A percentile compares a stretch with the other conserved stretches of the same genome.
Evolutionary conservation across 257 asterid species (phyloP).

Genomic region (Agastache rugosa): DNA sequence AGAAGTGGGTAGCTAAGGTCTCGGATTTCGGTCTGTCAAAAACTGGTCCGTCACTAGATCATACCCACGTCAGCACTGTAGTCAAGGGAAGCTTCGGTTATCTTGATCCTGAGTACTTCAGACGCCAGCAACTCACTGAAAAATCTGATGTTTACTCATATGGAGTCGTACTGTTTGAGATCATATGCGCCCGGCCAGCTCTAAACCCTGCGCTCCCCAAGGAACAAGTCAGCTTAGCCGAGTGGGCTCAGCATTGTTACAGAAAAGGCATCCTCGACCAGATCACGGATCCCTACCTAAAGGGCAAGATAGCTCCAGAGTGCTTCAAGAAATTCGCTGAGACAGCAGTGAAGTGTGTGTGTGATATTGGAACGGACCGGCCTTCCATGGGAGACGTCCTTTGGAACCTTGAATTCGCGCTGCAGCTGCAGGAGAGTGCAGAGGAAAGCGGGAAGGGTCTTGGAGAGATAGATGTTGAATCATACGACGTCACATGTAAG

Average conservation of each 20-base stretch:
- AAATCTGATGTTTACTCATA: conserved; percentile 83
- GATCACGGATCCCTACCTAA: conserved; percentile 80
- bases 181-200: conserved; percentile 86
- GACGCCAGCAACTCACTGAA: conserved; percentile 87
- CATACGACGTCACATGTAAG: conserved; percentile 51
- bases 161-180: conserved; percentile 82
- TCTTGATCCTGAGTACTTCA: conserved; percentile 88
- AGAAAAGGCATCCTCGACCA: conserved; percentile 80
- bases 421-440: conserved; percentile 92
- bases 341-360: conserved; percentile 86
- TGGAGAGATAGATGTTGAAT: conserved; percentile 46
- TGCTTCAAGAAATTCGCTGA: conserved; percentile 85
- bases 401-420: conserved; percentile 93
- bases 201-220: conserved; percentile 79
- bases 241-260: conserved; percentile 86
- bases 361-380: conserved; percentile 81
- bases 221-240: conserved; percentile 92
- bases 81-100: conserved; percentile 91
- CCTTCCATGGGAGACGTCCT: conserved; percentile 95
- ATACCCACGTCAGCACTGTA: conserved; percentile 89
- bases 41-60: conserved; percentile 87
- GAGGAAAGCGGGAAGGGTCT: conserved; percentile 79
- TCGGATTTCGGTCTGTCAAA: conserved; percentile 90
- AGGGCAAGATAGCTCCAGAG: conserved; percentile 88
- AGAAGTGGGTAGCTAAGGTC: conserved; percentile 91